Evolutionary conservation across 129 eudicot genomes (phyloP), one percentile per base, ranked within the genome.

Genomic region (Solidago caesia): DNA sequence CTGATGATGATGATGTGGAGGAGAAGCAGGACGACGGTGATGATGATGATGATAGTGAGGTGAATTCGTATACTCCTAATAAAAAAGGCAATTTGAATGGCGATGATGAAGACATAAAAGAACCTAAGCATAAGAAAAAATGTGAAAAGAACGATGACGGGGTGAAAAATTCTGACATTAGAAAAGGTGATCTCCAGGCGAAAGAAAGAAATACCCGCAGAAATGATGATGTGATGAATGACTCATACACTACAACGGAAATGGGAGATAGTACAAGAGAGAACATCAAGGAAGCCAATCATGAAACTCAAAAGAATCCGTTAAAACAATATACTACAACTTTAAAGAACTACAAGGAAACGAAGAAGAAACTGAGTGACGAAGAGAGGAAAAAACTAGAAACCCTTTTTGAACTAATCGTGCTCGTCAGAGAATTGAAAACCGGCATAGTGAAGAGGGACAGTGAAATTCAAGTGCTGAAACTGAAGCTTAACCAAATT

Each of bases 331-430:
- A 89, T 45, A 89, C 89, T 0, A 70, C 85, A 13, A 83, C 88
- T 21, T 84, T 89, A 27, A 82, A 85, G 66, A 89, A 87, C 51
- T 92, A 87, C 79, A 92, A 92, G 67, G 96, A 92, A 26, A 77
- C 78, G 27, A 92, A 86, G 82, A 86, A 68, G 80, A 89, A 81
- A 69, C 78, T 87, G n/a, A 70, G 73, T 46, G 89, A 84, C 2
- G 62, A 75, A 47, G 92, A 89, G 86, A 89, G 72, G 77, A 82
- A 79, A 67, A 85, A 73, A 9, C 67, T 15, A 56, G 87, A 81
- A 14, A 65, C 73, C 6, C 71, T 86, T 1, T 78, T 82, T 44
- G 92, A 88, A 58, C 46, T 72, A 6, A 68, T 86, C n/a, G 39
- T 87, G 47, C 88, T 85, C 33, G 75, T 86, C 47, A 70, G 86